Percentiles rank a stretch among this genome's conserved stretches.
phyloP scores from a whole-genome alignment of 2,329 filamentous ascomycete species.

The Helminthosporium solani region DNA sequence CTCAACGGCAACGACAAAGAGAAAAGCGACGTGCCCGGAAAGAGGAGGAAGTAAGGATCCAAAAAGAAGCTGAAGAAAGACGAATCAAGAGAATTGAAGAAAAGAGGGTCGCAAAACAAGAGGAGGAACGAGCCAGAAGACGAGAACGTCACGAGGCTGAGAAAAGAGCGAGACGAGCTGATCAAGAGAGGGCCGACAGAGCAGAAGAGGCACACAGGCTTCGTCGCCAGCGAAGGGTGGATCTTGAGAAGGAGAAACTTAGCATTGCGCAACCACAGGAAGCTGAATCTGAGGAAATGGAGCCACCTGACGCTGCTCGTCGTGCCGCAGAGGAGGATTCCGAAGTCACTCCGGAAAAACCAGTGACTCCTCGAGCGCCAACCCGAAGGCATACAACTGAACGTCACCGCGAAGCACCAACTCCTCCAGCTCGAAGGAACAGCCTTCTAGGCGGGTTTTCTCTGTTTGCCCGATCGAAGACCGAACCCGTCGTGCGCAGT shows the following conservation, averaged over 20 bases:
- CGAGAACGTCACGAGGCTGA: conserved; percentile 29
- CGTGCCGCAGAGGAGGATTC: conserved; percentile 28
- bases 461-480: conserved; percentile 35
- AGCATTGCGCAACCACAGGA: conserved; percentile 13
- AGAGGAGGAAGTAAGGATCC: conserved; percentile 23
- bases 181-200: conserved; percentile 10
- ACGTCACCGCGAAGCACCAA: conserved; percentile 20
- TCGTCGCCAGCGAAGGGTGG: conserved; percentile 24
- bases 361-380: conserved; percentile 25
- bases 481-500: conserved; percentile 25
- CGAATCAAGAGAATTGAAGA: conserved; percentile 14
- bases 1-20: conserved; percentile 24
- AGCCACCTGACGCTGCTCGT: conserved; percentile 29
- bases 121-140: conserved; percentile 32
- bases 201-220: conserved; percentile 28
- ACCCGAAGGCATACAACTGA: conserved; percentile 28
- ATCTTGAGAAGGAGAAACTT: conserved; percentile 28
- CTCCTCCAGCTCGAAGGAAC: conserved; percentile 23
- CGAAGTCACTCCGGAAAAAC: conserved; percentile 18
- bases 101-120: conserved; percentile 23
- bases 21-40: conserved; percentile 31
- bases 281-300: conserved; percentile 14
- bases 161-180: conserved; percentile 18
- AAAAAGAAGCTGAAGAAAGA: conserved; percentile 3
- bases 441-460: conserved; percentile 33